Base-by-base conservation (phyloP, 2,329 filamentous ascomycete genomes). In the Eutypa lata region DNA sequence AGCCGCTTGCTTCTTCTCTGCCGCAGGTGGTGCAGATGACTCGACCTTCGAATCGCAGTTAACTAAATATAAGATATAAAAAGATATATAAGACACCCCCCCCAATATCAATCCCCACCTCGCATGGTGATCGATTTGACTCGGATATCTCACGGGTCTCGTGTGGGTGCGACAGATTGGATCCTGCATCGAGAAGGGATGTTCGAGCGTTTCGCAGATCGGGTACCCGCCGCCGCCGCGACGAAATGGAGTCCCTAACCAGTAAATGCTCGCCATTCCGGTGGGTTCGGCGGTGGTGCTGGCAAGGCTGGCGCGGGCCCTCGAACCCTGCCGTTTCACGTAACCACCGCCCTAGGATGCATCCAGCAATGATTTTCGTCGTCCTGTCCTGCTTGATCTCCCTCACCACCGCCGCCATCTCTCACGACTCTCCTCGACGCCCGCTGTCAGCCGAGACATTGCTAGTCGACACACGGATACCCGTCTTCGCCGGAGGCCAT, bases 391-490 rank as follows among this genome's bases (percentile, higher is more conserved):
- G 49, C 53, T 64, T 61, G 59, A 52, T 61, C 49, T 62, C 61
- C 51, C 55, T 61, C 48, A 53, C 42, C 13, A 45, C 61, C 51
- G 49, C 57, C 48, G 61, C 59, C 59, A 60, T 58, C 57, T 63
- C 57, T 54, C 56, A 62, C 42, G 56, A 65, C 24, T 51, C 58
- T 44, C 55, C 58, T 53, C 59, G 60, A 45, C 26, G 26, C 26
- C 26, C 26, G 26, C 58, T 50, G 44, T 64, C 65, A 35, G 57
- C 56, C 37, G 69, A 71, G 50, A 68, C 65, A 55, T 56, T 75
- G 48, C 47, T 72, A 35, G 62, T 72, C 51, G 73, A 75, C 61
- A 65, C 65, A 31, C 66, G 69, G 42, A 59, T 69, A 33, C 69
- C 69, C 31, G 57, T 69, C 52, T 61, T 67, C 52, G 51, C 66